Evolutionary conservation across 1,139 yeast genomes (phyloP), one percentile per base, ranked within the genome.

Genomic region (Kurtzmaniella quercitrusa): DNA sequence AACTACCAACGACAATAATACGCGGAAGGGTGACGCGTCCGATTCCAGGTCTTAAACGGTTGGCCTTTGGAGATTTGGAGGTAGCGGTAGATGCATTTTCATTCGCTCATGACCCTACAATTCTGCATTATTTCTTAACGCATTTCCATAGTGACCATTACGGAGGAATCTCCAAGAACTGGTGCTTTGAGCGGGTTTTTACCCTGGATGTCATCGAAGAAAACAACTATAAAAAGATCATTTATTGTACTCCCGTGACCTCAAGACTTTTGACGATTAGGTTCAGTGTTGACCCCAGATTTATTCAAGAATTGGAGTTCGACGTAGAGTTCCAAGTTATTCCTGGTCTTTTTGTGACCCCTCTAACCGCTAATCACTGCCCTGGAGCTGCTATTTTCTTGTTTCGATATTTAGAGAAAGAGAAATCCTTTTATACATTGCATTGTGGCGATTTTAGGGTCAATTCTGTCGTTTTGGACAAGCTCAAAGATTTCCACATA

Each of bases 381-480:
- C 98, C 98, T 1, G 98, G 98, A 2, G 88, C 97, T 1, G 89
- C 81, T 0, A 77, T 93, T 0, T 85, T 90, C 49, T 63, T 90
- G 15, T 85, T 88, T 53, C 85, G 84, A 55, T 77, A 56, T 61
- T 18, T 54, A 63, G 12, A n/a, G 59, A 62, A 1, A 46, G 42
- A 25, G 53, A 51, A 43, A 55, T 69, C 39, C 61, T 68, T 34
- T 69, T 78, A 44, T 29, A 19, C 31, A 1, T 62, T 93, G 34
- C 98, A 93, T 59, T 90, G 97, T 45, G 98, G 98, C 4, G 98
- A 93, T 61, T 93, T 91, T 55, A 67, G 98, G 45, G 91, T 90
- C 11, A 75, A 76, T 49, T 59, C 60, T 38, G 56, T 59, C n/a
- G 71, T 77, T 67, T 55, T 79, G 41, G 46, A 56, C 33, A 38